A percentile compares a stretch with the other conserved stretches of the same genome.
Conservation (phyloP, 75 land plant species). For the Gnetum montanum region DNA sequence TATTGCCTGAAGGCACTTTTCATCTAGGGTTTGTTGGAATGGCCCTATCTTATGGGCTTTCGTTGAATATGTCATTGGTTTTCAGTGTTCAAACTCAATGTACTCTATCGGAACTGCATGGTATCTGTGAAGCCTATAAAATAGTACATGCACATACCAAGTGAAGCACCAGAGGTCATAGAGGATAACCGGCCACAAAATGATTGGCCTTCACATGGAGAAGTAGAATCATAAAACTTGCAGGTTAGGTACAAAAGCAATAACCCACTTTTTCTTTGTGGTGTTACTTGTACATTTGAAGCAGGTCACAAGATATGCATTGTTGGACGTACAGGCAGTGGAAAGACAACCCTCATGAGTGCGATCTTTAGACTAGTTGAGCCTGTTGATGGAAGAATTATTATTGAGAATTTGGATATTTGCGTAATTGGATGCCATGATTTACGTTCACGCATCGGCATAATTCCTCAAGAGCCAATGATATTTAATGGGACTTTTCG, state of each 20-base stretch:
- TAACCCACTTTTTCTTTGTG: slow-evolving; percentile 56
- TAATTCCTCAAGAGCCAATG: slow-evolving; percentile 50
- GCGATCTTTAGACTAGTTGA: slow-evolving; percentile 67
- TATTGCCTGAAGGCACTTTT: slow-evolving; percentile 18
- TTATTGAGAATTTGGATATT: slow-evolving; percentile 34
- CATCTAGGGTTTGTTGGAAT: slow-evolving; percentile 43
- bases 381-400: slow-evolving; percentile 45
- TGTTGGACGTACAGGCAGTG: slow-evolving; percentile 49
- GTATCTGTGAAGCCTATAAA: slow-evolving; percentile 41
- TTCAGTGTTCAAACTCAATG: slow-evolving; percentile 28
- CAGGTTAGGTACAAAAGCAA: slow-evolving; percentile 64
- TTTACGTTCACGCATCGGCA: slow-evolving; percentile 33
- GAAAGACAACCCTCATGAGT: slow-evolving; percentile 54
- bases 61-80: slow-evolving; percentile 30
- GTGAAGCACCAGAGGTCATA: slow-evolving; percentile 71
- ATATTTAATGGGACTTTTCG: slow-evolving; percentile 38
- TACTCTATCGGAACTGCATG: slow-evolving; percentile 27
- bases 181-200: slow-evolving; percentile 45
- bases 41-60: slow-evolving; percentile 33
- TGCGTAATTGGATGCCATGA: slow-evolving; percentile 35
- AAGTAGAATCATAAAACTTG: slow-evolving; percentile 50
- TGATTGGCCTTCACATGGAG: slow-evolving; percentile 64
- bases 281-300: slow-evolving; percentile 60
- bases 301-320: slow-evolving; percentile 40
- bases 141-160: slow-evolving; percentile 50